These are phyloP conservation scores for Emmonsia crescens DNA, from an alignment of 2,329 filamentous ascomycete species.

Conservation along the genomic window DNA sequence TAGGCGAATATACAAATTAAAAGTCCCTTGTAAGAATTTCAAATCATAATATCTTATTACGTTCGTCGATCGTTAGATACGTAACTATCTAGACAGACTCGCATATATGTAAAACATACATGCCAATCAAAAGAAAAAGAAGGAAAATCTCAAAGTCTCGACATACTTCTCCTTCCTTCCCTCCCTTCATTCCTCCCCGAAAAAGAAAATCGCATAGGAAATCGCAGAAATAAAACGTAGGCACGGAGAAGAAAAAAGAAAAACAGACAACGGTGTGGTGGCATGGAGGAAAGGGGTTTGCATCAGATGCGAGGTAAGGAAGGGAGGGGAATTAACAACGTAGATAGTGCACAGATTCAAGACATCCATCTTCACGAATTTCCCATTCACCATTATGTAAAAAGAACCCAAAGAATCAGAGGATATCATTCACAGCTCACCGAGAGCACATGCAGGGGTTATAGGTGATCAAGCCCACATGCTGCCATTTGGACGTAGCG, in stretches of 20 bases:
- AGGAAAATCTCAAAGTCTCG: not conserved
- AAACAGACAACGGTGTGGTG: not conserved
- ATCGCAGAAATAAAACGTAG: not conserved
- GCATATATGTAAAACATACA: not conserved
- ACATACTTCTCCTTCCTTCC: not conserved
- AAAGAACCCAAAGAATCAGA: not conserved
- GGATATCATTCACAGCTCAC: not conserved
- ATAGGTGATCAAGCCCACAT: not conserved
- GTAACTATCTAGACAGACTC: not conserved
- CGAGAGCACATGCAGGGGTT: not conserved
- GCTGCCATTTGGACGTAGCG: too few species aligned
- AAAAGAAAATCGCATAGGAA: not conserved
- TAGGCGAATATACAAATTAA: not conserved
- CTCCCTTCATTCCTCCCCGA: not conserved
- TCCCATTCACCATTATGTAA: not conserved
- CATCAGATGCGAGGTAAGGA: not conserved
- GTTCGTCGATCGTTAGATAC: not conserved
- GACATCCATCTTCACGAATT: not conserved
- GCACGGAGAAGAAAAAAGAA: not conserved
- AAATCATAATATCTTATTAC: not conserved
- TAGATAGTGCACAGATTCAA: not conserved
- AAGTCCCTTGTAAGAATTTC: not conserved
- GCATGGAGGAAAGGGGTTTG: not conserved
- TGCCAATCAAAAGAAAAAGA: not conserved
- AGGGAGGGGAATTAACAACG: not conserved